Evolutionary conservation across 208 protist species (phyloP), one percentile per base, ranked within the genome.

Genomic region (Novymonas esmeraldas): DNA sequence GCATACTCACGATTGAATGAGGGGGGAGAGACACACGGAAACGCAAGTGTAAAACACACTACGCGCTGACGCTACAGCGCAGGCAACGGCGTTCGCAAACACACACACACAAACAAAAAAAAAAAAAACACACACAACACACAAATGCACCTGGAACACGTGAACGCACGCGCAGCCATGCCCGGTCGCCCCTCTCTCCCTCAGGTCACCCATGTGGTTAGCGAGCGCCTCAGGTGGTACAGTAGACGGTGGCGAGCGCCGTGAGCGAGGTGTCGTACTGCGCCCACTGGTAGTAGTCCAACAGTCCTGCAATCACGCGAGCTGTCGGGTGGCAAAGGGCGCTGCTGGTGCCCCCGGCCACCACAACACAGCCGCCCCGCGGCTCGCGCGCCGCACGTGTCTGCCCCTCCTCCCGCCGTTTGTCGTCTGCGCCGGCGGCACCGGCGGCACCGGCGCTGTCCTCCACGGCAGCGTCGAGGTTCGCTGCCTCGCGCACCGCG

Each of bases 211-310:
- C n/a, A n/a, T n/a, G n/a, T n/a, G n/a, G n/a, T n/a, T n/a, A n/a
- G 29, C 31, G 22, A 31, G 16, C 26, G 20, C 31, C 49, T 56
- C 49, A 78, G 22, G 39, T 29, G 26, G 55, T 20, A 66, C 84
- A 90, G 63, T 92, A 93, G 42, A 50, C 34, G 33, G 81, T 70
- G 11, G 87, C 87, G 49, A 92, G 85, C 22, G 74, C 74, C 16
- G 78, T 62, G 39, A 95, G 66, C 1, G 82, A 57, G 18, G 60
- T 71, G 69, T 95, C 90, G 70, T 92, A 91, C 73, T 93, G 90
- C 26, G 83, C 83, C 83, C 87, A 95, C 65, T 93, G 90, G 74
- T 95, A 95, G 78, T 93, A 95, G 57, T 95, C 90, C 26, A 92
- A 73, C 29, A 95, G 68, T 3, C 85, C 85, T 1, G 75, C 72